Base-by-base conservation (phyloP, 345 rosid genomes). In the Citrus glauca region DNA sequence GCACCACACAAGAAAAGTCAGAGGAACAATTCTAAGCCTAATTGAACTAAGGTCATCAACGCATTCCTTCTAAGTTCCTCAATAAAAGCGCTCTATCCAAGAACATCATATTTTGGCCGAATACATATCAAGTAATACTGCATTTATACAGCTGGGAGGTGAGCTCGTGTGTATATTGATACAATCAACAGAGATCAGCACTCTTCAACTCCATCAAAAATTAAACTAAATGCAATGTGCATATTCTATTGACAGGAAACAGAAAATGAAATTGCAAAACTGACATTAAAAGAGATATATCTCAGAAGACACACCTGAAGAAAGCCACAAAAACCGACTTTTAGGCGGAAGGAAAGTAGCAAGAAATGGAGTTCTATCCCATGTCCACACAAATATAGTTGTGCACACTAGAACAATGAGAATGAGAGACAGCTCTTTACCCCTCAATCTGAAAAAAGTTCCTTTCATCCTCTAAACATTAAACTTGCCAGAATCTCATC, bases 391-490 rank as follows among this genome's bases (percentile, higher is more conserved):
- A 70, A 90, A 79, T 73, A 90, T 66, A 22, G 90, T 88, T 75
- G 87, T 85, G 75, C 88, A 85, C 40, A 87, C 66, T 48, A 93
- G 85, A 69, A 86, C 89, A 84, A 88, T 85, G 61, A 91, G 90
- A 67, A 90, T 75, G 65, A 91, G 81, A 79, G 89, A 88, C 50
- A 90, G 59, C 72, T 86, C 86, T 74, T 81, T 84, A 30, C 86
- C 87, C 85, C 86, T 84, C 79, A 83, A 77, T 78, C 78, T 73
- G 71, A 79, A 76, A 59, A 78, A 42, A 61, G 86, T 86, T 81
- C 89, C 86, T 85, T 90, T 91, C 97, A 93, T 93, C 85, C 87
- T 89, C 68, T 50, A 63, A 69, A 27, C 13, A n/a, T 25, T 11
- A 61, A 17, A 83, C 69, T 45, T 50, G 69, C 72, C 35, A 66